Evolutionary conservation across 2,329 filamentous ascomycete genomes (phyloP).

Genomic region (Tolypocladium amazonense): DNA sequence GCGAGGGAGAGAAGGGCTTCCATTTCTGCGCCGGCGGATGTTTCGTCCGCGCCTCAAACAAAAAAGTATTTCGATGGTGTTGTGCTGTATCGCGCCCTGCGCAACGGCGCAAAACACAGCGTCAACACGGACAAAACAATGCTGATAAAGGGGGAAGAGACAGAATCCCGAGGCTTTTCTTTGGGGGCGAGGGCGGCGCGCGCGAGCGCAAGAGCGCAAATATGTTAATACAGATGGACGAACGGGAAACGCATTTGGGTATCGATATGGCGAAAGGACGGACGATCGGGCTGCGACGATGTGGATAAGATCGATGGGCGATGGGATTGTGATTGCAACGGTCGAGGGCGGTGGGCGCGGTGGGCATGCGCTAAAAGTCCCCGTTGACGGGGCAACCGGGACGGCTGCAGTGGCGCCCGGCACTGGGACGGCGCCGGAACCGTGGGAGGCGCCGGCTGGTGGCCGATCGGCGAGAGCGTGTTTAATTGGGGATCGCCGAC

Average conservation of each 20-base stretch:
- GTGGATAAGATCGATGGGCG: background rate
- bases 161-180: background rate
- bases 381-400: background rate
- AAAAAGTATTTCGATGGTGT: background rate
- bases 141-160: background rate
- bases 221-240: slow-evolving; percentile 18
- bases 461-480: background rate
- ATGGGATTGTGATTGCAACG: background rate
- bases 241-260: slow-evolving; percentile 15
- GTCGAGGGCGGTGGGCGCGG: background rate
- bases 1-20: slow-evolving; percentile 85
- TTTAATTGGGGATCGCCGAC: too few species aligned
- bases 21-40: slow-evolving; percentile 40
- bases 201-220: background rate
- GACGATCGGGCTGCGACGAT: background rate
- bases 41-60: background rate
- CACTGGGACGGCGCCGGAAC: background rate
- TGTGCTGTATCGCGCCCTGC: background rate
- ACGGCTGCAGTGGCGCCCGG: background rate
- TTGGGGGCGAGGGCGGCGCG: background rate
- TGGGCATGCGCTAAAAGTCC: background rate
- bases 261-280: background rate
- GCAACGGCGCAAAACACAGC: background rate
- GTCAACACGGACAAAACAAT: background rate
- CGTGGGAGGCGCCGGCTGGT: background rate